Conservation (phyloP, 1,139 yeast species). For the Pichia sp. region DNA sequence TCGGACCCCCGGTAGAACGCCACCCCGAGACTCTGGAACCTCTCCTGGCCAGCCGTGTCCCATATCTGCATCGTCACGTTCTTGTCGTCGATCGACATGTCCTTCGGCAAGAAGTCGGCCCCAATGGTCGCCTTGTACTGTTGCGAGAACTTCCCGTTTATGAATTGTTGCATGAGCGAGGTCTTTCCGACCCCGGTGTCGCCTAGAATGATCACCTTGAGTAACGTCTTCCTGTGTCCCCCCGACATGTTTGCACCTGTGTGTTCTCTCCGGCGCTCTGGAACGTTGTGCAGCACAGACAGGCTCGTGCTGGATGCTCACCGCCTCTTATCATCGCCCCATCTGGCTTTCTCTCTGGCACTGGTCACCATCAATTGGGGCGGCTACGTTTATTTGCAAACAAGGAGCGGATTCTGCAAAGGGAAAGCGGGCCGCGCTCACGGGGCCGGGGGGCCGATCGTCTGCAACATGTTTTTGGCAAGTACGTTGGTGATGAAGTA, state of each 20-base stretch:
- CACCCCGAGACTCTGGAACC: constrained; percentile 94
- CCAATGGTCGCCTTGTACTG: constrained; percentile 98
- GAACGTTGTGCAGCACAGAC: no score
- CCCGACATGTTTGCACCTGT: constrained; percentile 3
- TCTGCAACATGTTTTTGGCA: not conserved
- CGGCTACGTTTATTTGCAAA: not conserved
- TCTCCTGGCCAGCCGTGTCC: constrained; percentile 99
- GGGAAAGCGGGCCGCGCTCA: not conserved
- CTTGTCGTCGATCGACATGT: constrained; percentile 76
- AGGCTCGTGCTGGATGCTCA: not conserved
- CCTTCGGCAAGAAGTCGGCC: constrained; percentile 93
- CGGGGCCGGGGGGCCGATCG: not conserved
- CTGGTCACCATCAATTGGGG: not conserved
- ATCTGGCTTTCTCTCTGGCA: not conserved
- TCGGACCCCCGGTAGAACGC: constrained; percentile 98
- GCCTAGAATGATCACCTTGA: constrained; percentile 91
- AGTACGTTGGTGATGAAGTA: not conserved
- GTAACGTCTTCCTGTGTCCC: constrained; percentile 72
- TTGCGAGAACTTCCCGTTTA: constrained; percentile 88
- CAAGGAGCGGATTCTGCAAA: not conserved
- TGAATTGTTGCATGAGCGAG: constrained; percentile 93
- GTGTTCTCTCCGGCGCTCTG: no score
- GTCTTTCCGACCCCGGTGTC: constrained; percentile 99
- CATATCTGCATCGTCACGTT: constrained; percentile 84
- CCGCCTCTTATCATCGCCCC: not conserved